phyloP scores from a whole-genome alignment of 75 land plant genomes.

The Cunninghamia lanceolata region DNA sequence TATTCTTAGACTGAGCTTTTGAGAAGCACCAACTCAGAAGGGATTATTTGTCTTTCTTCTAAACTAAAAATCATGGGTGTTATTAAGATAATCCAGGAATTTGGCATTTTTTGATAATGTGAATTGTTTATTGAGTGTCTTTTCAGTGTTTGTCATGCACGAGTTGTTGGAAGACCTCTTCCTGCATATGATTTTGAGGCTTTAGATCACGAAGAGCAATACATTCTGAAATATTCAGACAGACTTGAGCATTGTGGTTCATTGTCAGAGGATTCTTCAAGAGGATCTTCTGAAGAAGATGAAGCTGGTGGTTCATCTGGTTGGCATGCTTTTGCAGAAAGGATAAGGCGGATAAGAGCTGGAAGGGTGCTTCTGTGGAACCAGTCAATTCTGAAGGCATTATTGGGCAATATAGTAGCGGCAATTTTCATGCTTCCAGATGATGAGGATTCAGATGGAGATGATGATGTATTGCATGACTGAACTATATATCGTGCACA shows the following conservation, averaged over 20 bases:
- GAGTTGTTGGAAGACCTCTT: constrained; percentile 55
- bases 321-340: constrained; percentile 20
- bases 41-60: not conserved
- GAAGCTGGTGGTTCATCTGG: constrained; percentile 8
- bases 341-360: constrained; percentile 14
- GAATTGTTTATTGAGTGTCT: constrained; percentile 7
- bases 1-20: not conserved
- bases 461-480: not conserved
- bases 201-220: not conserved
- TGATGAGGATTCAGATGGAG: constrained; percentile 10
- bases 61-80: not conserved
- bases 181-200: constrained; percentile 17
- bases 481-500: not conserved
- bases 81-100: not conserved
- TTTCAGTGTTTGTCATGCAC: constrained; percentile 61
- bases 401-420: constrained; percentile 12
- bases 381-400: constrained; percentile 10
- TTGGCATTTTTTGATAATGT: not conserved
- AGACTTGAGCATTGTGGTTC: constrained; percentile 2
- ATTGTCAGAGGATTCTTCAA: not conserved
- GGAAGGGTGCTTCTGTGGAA: constrained; percentile 1
- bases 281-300: constrained; percentile 6
- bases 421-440: constrained; percentile 6
- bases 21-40: not conserved
- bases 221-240: constrained; percentile 20